These are phyloP conservation scores for Ophiosphaerella herpotricha DNA, from an alignment of 2,329 filamentous ascomycete species.

Conservation along the genomic window DNA sequence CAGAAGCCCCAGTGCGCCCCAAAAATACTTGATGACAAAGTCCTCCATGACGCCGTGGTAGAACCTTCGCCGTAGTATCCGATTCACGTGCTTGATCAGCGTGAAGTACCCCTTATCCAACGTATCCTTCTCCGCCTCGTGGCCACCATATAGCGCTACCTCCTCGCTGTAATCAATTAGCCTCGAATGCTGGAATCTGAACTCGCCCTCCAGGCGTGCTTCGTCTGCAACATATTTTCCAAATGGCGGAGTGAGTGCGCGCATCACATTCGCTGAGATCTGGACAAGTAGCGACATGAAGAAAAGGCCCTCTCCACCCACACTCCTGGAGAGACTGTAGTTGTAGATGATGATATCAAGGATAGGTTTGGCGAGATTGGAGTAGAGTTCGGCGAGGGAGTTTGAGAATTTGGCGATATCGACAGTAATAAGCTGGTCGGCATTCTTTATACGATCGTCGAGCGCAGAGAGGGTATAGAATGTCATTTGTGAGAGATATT, in stretches of 20 bases:
- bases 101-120: slow-evolving; percentile 99
- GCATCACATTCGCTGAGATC: slow-evolving; percentile 89
- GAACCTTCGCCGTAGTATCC: slow-evolving; percentile 85
- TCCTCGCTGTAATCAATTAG: slow-evolving; percentile 97
- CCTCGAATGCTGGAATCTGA: slow-evolving; percentile 90
- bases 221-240: slow-evolving; percentile 98
- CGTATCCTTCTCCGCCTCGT: slow-evolving; percentile 93
- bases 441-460: slow-evolving; percentile 97
- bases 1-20: slow-evolving; percentile 88
- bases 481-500: slow-evolving; percentile 95
- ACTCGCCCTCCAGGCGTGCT: slow-evolving; percentile 91
- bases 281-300: slow-evolving; percentile 95
- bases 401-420: slow-evolving; percentile 97
- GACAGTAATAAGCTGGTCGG: slow-evolving; percentile 94
- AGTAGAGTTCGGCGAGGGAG: slow-evolving; percentile 91
- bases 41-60: slow-evolving; percentile 99
- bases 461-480: slow-evolving; percentile 96
- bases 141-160: slow-evolving; percentile 86
- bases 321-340: slow-evolving; percentile 87
- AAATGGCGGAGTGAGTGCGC: slow-evolving; percentile 91
- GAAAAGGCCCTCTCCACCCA: slow-evolving; percentile 94
- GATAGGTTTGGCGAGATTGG: slow-evolving; percentile 91
- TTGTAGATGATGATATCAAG: slow-evolving; percentile 98
- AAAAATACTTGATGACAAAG: slow-evolving; percentile 99
- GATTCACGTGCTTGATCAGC: slow-evolving; percentile 97